Evolutionary conservation across 2,329 filamentous ascomycete species (phyloP).

Genomic region (Trichophyton benhamiae): DNA sequence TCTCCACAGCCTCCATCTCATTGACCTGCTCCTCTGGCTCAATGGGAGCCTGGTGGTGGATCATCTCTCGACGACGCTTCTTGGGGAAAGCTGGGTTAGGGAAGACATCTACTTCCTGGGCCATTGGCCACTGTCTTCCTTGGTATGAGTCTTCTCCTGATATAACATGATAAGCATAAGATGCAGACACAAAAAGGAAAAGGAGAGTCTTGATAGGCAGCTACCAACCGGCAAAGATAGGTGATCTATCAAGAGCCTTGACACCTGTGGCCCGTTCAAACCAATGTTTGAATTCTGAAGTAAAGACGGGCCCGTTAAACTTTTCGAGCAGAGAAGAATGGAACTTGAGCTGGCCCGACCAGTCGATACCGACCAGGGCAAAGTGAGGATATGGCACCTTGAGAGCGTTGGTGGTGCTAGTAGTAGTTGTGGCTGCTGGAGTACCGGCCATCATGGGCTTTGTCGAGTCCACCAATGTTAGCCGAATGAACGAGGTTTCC

Average conservation of each 20-base stretch:
- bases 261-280: slow-evolving; percentile 8
- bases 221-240: not conserved
- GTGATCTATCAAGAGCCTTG: not conserved
- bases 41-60: not conserved
- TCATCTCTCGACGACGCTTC: not conserved
- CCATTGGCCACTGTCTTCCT: not conserved
- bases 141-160: not conserved
- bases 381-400: slow-evolving; percentile 9
- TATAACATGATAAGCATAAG: not conserved
- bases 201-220: not conserved
- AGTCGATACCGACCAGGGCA: slow-evolving; percentile 12
- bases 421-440: not conserved
- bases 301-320: slow-evolving; percentile 9
- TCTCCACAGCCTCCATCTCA: slow-evolving; percentile 4
- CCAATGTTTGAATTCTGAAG: slow-evolving; percentile 8
- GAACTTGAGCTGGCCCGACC: slow-evolving; percentile 9
- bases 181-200: not conserved
- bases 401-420: not conserved
- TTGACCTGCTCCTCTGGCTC: not conserved
- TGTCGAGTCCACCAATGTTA: not conserved
- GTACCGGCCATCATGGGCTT: slow-evolving; percentile 2
- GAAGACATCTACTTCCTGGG: not conserved
- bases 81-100: not conserved
- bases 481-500: not conserved
- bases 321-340: slow-evolving; percentile 10